These are phyloP conservation scores for Jaltomata sinuosa DNA, from an alignment of 257 asterid species.

Conservation along the genomic window DNA sequence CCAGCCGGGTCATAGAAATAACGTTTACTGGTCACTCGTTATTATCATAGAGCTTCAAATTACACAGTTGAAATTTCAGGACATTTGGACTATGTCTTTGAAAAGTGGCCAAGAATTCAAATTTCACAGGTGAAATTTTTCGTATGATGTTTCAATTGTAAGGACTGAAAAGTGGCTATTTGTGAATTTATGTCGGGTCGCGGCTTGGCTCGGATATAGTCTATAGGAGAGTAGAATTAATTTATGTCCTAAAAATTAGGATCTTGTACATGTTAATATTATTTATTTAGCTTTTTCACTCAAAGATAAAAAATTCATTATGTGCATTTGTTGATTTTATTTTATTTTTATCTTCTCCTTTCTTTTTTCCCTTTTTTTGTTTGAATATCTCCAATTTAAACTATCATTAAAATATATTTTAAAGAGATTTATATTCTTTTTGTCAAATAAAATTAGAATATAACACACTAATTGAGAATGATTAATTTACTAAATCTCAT, in stretches of 20 bases:
- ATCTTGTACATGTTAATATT: background rate
- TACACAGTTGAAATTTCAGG: background rate
- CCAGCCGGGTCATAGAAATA: conserved; percentile 60
- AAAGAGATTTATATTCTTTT: too few species aligned
- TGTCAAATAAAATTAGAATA: background rate
- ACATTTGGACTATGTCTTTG: background rate
- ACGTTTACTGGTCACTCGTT: background rate
- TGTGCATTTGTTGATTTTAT: background rate
- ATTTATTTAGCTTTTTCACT: conserved; percentile 17
- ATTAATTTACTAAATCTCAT: too few species aligned
- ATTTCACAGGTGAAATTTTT: background rate
- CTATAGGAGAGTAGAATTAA: conserved; percentile 15
- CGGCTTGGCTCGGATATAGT: background rate
- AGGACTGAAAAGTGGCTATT: background rate
- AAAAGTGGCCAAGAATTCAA: background rate
- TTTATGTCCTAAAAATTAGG: background rate
- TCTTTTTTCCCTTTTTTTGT: background rate
- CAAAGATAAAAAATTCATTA: background rate
- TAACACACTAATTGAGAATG: too few species aligned
- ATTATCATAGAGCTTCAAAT: background rate
- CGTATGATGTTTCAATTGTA: background rate
- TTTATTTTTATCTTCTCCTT: background rate
- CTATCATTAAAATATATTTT: too few species aligned
- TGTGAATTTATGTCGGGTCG: background rate
- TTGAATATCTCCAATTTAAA: background rate